Percentiles rank a stretch among this genome's conserved stretches.
Conservation (phyloP, 1,139 yeast genomes). For the Kodamaea sp. region DNA sequence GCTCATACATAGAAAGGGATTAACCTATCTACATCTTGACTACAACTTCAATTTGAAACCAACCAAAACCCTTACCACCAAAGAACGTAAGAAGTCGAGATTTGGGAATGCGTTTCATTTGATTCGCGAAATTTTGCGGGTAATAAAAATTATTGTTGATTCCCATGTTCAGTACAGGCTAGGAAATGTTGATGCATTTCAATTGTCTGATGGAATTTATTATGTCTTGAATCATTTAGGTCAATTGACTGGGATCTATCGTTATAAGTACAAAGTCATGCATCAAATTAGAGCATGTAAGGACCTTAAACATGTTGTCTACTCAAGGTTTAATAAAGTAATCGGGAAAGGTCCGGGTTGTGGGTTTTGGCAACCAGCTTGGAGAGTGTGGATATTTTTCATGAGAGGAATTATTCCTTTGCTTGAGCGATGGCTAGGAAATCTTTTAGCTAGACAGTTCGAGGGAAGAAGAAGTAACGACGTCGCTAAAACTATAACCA, state of each 20-base stretch:
- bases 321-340: constrained; percentile 72
- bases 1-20: constrained; percentile 85
- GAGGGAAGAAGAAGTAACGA: constrained; percentile 95
- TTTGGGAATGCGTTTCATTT: constrained; percentile 97
- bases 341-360: constrained; percentile 99
- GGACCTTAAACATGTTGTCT: constrained; percentile 89
- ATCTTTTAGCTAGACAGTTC: constrained; percentile 86
- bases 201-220: constrained; percentile 90
- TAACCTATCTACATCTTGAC: constrained; percentile 90
- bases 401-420: constrained; percentile 92
- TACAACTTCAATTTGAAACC: constrained; percentile 96
- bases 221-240: constrained; percentile 92
- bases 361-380: constrained; percentile 99
- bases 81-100: constrained; percentile 92
- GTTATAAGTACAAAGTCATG: constrained; percentile 97
- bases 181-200: constrained; percentile 91
- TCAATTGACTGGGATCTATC: constrained; percentile 91
- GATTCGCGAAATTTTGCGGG: constrained; percentile 82
- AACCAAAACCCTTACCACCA: constrained; percentile 92
- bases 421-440: constrained; percentile 93
- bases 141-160: constrained; percentile 84
- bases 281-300: constrained; percentile 96
- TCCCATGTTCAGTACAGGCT: constrained; percentile 89
- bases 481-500: constrained; percentile 89
- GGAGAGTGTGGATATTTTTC: constrained; percentile 96